phyloP scores from a whole-genome alignment of 2,329 filamentous ascomycete genomes.

The Cryphonectria naterciae region DNA sequence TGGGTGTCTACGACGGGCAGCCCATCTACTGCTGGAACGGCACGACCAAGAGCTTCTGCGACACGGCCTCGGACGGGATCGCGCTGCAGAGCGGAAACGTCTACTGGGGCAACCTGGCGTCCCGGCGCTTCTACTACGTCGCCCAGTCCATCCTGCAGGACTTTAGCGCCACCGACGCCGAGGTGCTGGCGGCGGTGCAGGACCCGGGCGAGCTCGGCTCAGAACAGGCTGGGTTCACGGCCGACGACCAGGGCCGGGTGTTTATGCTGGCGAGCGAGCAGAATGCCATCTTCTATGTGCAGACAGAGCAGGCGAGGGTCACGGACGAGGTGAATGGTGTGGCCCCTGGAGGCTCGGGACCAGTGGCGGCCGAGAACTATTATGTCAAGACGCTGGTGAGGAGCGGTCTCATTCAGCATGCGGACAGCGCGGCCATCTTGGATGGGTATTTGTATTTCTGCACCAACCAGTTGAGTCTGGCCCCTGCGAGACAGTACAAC shows the following conservation, averaged over 20 bases:
- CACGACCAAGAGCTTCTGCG: conserved; percentile 37
- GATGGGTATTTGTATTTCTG: conserved; percentile 48
- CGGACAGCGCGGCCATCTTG: conserved; percentile 45
- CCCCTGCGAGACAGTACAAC: conserved; percentile 42
- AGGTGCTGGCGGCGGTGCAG: conserved; percentile 42
- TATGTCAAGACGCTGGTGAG: conserved; percentile 45
- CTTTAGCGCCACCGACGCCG: conserved; percentile 38
- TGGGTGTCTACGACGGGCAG: conserved; percentile 42
- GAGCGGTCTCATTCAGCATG: conserved; percentile 47
- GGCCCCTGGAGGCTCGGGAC: conserved; percentile 38
- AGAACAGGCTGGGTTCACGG: conserved; percentile 47
- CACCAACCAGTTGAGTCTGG: conserved; percentile 45
- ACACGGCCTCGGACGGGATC: conserved; percentile 42
- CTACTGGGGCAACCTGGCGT: conserved; percentile 48
- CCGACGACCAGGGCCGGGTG: conserved; percentile 45
- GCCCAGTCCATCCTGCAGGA: conserved; percentile 41
- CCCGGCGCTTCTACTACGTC: conserved; percentile 46
- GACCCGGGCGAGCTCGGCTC: conserved; percentile 44
- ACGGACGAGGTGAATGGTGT: conserved; percentile 41
- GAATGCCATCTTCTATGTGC: conserved; percentile 49
- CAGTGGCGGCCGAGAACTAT: conserved; percentile 41
- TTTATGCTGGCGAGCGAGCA: conserved; percentile 48
- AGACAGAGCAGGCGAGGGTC: conserved; percentile 41
- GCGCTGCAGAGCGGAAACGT: conserved; percentile 45
- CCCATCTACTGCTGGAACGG: conserved; percentile 43